These are phyloP conservation scores for Aspergillus fumigatus DNA, from an alignment of 2,329 filamentous ascomycete genomes.

Conservation along the genomic window DNA sequence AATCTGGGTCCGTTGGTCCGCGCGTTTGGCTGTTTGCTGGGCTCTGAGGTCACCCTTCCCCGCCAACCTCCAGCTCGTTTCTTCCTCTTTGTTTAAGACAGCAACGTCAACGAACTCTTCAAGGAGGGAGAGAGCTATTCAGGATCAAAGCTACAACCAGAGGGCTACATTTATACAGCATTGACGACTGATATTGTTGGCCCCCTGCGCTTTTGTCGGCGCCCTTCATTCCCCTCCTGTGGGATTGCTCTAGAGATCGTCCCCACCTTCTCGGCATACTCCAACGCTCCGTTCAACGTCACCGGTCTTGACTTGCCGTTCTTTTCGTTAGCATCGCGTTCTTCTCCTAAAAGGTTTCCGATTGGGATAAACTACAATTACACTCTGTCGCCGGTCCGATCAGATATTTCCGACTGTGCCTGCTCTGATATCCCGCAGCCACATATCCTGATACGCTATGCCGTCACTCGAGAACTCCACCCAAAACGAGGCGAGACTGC, in stretches of 20 bases:
- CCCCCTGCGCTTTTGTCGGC: background rate
- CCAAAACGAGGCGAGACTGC: slow-evolving; percentile 49
- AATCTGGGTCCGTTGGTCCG: slow-evolving; percentile 15
- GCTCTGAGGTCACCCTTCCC: slow-evolving; percentile 16
- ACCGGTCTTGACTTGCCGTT: background rate
- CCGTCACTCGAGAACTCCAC: slow-evolving; percentile 29
- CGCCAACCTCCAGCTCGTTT: slow-evolving; percentile 8
- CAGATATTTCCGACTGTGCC: background rate
- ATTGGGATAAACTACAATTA: background rate
- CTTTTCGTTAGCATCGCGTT: background rate
- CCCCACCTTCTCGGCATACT: background rate
- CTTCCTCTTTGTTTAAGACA: background rate
- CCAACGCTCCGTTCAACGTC: background rate
- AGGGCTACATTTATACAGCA: background rate
- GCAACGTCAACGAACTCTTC: background rate
- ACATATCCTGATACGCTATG: slow-evolving; percentile 22
- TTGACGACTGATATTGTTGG: background rate
- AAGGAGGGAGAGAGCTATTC: background rate
- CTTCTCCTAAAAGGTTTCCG: background rate
- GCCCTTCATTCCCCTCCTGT: background rate
- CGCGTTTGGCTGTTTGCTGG: slow-evolving; percentile 10
- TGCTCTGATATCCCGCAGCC: background rate
- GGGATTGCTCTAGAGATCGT: background rate
- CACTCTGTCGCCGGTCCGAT: background rate
- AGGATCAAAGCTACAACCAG: background rate